These are phyloP conservation scores for Populus simonii DNA, from an alignment of 345 rosid genomes.

Conservation along the genomic window DNA sequence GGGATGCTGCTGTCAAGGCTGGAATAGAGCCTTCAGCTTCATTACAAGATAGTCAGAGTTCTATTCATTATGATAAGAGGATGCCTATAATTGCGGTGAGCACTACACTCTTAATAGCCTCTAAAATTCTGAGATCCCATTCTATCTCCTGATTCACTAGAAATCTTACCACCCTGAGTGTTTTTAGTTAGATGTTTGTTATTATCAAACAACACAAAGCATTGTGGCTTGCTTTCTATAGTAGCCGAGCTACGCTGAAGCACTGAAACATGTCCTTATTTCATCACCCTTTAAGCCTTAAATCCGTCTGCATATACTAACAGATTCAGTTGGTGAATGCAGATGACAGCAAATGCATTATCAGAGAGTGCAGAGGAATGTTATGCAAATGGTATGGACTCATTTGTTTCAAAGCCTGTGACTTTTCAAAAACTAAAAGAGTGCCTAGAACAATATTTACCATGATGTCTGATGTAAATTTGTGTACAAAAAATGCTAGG, in stretches of 20 bases:
- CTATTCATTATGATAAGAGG: conserved; percentile 29
- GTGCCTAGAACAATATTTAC: conserved; percentile 61
- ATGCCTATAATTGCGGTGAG: conserved; percentile 87
- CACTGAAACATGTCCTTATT: not conserved
- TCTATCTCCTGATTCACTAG: not conserved
- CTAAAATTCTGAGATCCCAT: not conserved
- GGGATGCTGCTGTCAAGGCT: conserved; percentile 74
- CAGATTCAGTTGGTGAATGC: conserved; percentile 21
- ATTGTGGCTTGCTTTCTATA: not conserved
- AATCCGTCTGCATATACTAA: not conserved
- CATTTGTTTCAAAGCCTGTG: conserved; percentile 87
- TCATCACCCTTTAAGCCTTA: not conserved
- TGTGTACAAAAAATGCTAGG: conserved; percentile 45
- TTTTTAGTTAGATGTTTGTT: not conserved
- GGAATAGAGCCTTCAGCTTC: conserved; percentile 53
- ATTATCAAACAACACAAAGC: not conserved
- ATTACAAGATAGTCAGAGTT: conserved; percentile 8
- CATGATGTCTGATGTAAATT: conserved; percentile 42
- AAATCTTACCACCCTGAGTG: not conserved
- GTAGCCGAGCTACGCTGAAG: not conserved
- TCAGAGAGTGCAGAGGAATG: conserved; percentile 93
- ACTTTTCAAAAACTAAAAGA: conserved; percentile 73
- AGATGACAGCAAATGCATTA: conserved; percentile 96
- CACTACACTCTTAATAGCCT: not conserved
- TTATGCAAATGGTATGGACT: conserved; percentile 88